Evolutionary conservation across 495 filamentous ascomycete genomes (phyloP), one percentile per base, ranked within the genome.

Genomic region (Penicillium flavigenum): DNA sequence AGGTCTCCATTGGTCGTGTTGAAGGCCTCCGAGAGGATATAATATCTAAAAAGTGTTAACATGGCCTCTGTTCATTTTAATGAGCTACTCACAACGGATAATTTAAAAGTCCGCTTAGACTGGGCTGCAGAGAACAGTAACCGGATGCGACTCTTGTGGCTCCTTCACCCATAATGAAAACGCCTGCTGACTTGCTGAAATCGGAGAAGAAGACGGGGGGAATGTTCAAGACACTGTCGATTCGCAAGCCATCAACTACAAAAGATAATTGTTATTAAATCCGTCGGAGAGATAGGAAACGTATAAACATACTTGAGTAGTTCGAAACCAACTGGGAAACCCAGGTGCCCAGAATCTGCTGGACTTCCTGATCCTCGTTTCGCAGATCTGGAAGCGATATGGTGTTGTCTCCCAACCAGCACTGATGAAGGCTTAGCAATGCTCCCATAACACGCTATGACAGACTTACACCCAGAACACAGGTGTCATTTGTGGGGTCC

Each of bases 201-300:
- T 63, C 72, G 2, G 81, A 62, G 74, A 80, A 89, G 69, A 88
- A 91, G 42, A 71, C 76, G 50, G 78, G 79, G 57, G 83, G 74
- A 36, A 88, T 82, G 57, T 91, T 82, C 64, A 84, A 85, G 9
- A 80, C 83, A n/a, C 82, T 86, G 65, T 91, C 88, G 31, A 91
- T 76, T 38, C 88, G 81, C 45, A 92, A 73, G 7, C 86, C 88
- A 64, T 92, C 88, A 61, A 91, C 72, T 69, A 45, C 17, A 39
- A 51, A 52, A 6, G 9, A 51, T 47, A 12, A 41, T 3, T 57
- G 24, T 57, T 12, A 61, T 47, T 52, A 42, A 43, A 43, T 43
- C 29, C 2, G 12, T 39, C 46, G 27, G 46, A 51, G 31, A 56
- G 29, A 50, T 29, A 60, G 1, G 10, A 56, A 52, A 43, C 20